A percentile compares a stretch with the other conserved stretches of the same genome.
These are phyloP conservation scores for Scheffersomyces titani DNA, from an alignment of 1,139 yeast species.

Conservation along the genomic window DNA sequence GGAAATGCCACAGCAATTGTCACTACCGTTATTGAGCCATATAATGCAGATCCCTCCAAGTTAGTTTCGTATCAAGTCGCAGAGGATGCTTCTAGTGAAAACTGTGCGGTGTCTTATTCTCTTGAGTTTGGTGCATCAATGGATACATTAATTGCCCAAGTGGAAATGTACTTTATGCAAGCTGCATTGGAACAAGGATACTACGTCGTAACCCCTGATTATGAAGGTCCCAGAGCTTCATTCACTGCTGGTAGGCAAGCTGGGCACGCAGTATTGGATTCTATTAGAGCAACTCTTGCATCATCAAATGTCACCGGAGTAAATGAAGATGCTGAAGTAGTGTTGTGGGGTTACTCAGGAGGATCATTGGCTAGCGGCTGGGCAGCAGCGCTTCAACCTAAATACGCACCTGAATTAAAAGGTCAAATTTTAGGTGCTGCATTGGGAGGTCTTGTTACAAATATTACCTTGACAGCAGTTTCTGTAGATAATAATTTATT, in stretches of 20 bases:
- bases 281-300: conserved; percentile 21
- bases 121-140: conserved; percentile 22
- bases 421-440: conserved; percentile 16
- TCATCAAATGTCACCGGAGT: conserved; percentile 14
- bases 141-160: conserved; percentile 16
- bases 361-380: conserved; percentile 21
- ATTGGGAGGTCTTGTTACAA: conserved; percentile 17
- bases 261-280: conserved; percentile 30
- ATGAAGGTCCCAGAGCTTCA: conserved; percentile 27
- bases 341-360: conserved; percentile 22
- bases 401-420: conserved; percentile 20
- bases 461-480: conserved; percentile 22
- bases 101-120: conserved; percentile 38
- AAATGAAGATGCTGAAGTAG: conserved; percentile 13
- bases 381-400: conserved; percentile 20
- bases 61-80: conserved; percentile 36
- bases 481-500: conserved; percentile 24
- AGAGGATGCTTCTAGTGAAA: conserved; percentile 27
- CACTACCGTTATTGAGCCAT: conserved; percentile 34
- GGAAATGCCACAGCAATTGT: conserved; percentile 34
- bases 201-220: conserved; percentile 21
- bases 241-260: conserved; percentile 31
- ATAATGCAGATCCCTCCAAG: conserved; percentile 27
- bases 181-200: conserved; percentile 18
- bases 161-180: conserved; percentile 25